phyloP scores from a whole-genome alignment of 2,329 filamentous ascomycete genomes.

The Phaeomoniella chlamydospora region DNA sequence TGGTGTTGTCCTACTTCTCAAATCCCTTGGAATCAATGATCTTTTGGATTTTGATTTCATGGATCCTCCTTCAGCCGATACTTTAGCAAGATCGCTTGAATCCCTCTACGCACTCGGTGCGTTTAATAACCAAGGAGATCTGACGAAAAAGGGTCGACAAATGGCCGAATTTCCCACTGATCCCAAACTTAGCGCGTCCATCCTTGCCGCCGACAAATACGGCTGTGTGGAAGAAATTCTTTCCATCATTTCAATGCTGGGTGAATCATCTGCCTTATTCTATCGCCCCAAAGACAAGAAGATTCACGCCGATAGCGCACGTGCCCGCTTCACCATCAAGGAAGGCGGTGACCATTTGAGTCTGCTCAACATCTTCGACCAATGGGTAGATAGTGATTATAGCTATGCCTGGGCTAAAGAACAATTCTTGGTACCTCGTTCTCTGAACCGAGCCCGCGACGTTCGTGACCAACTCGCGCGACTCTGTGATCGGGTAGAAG shows the following conservation, averaged over 20 bases:
- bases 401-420: constrained; percentile 76
- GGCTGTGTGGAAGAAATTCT: constrained; percentile 90
- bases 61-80: constrained; percentile 81
- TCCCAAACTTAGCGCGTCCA: constrained; percentile 77
- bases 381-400: constrained; percentile 89
- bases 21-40: constrained; percentile 87
- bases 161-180: constrained; percentile 94
- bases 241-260: constrained; percentile 86
- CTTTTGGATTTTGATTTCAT: constrained; percentile 96
- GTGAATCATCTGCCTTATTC: constrained; percentile 78
- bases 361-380: constrained; percentile 84
- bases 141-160: constrained; percentile 82
- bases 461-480: constrained; percentile 86
- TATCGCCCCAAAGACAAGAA: constrained; percentile 96
- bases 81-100: constrained; percentile 76
- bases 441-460: constrained; percentile 76
- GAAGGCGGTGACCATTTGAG: constrained; percentile 85
- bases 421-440: constrained; percentile 86
- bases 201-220: constrained; percentile 76
- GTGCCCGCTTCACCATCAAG: constrained; percentile 74
- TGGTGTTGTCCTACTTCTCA: constrained; percentile 87
- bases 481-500: constrained; percentile 85
- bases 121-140: constrained; percentile 71
- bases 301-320: constrained; percentile 82
- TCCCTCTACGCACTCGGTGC: constrained; percentile 83